Base-by-base conservation (phyloP, 495 filamentous ascomycete species). In the Lentithecium fluviatile region DNA sequence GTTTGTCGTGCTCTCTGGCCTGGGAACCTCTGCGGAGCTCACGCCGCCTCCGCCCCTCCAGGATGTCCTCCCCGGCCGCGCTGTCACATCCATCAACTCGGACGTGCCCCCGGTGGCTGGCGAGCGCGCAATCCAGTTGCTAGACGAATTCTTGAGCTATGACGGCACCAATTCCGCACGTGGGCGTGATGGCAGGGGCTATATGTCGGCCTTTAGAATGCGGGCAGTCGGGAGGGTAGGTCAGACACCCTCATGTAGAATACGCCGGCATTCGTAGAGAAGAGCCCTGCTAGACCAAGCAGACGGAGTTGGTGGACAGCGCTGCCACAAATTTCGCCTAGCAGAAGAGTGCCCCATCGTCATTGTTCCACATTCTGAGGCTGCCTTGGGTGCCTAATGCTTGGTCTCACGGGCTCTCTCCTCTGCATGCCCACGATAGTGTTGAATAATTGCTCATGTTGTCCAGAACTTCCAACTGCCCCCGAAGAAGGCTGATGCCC, bases 181-280 rank as follows among this genome's bases (percentile, higher is more conserved):
- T 32, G 73, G 79, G 17, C 69, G 71, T 23, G 65, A 70, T 49
- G 79, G 73, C 5, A 73, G 57, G 15, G 58, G 62, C 11, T 62
- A 68, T 11, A 57, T 57, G 2, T 58, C 76, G 51, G 72, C 69
- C 5, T 91, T 87, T 66, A 83, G 80, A 50, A 79, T 95, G 62
- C 85, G 80, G 71, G 78, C 82, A 25, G 80, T 88, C 65, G 89
- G 88, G 73, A 86, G 91, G 83, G 91, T 96, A 83, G 66, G 86
- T 82, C 61, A 63, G 69, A 53, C 26, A 42, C 58, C 52, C 55
- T n/a, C n/a, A n/a, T n/a, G n/a, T n/a, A n/a, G n/a, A n/a, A n/a
- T n/a, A n/a, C n/a, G n/a, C n/a, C n/a, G n/a, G n/a, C n/a, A n/a
- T n/a, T n/a, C n/a, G n/a, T n/a, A n/a, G n/a, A n/a, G n/a, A n/a